Evolutionary conservation across 371 early-diverging fungal genomes (phyloP).

Genomic region (Umbelopsis sp.): DNA sequence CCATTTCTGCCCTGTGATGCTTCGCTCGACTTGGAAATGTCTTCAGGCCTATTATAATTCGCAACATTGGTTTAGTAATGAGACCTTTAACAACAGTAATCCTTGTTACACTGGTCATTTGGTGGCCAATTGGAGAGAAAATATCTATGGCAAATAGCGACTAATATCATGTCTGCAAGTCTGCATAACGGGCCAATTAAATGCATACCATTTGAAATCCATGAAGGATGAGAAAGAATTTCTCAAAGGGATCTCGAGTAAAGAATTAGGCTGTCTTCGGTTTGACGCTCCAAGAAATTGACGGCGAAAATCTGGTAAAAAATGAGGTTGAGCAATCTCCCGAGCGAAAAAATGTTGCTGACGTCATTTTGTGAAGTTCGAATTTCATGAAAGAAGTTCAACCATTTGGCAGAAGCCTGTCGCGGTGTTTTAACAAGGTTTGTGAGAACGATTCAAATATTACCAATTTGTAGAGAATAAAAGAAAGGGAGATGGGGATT

Average conservation of each 20-base stretch:
- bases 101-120: background rate
- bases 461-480: too few relatives aligned
- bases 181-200: slow-evolving; percentile 2
- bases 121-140: too few relatives aligned
- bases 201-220: slow-evolving; percentile 37
- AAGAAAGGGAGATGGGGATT: too few relatives aligned
- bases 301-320: background rate
- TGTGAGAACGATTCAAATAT: too few relatives aligned
- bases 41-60: slow-evolving; percentile 2
- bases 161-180: background rate
- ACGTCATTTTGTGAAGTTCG: too few relatives aligned
- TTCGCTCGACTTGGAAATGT: slow-evolving; percentile 15
- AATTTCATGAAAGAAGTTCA: too few relatives aligned
- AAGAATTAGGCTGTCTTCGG: background rate
- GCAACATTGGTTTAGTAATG: background rate
- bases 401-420: too few relatives aligned
- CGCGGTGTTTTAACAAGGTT: too few relatives aligned
- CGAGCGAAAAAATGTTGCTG: too few relatives aligned
- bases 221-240: slow-evolving; percentile 28
- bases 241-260: slow-evolving; percentile 17
- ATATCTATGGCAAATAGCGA: too few relatives aligned
- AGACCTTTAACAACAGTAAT: too few relatives aligned
- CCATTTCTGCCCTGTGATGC: background rate
- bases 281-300: slow-evolving; percentile 6
- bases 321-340: background rate